A percentile compares a stretch with the other conserved stretches of the same genome.
phyloP scores from a whole-genome alignment of 306 rosid genomes.

The Citrullus colocynthis region DNA sequence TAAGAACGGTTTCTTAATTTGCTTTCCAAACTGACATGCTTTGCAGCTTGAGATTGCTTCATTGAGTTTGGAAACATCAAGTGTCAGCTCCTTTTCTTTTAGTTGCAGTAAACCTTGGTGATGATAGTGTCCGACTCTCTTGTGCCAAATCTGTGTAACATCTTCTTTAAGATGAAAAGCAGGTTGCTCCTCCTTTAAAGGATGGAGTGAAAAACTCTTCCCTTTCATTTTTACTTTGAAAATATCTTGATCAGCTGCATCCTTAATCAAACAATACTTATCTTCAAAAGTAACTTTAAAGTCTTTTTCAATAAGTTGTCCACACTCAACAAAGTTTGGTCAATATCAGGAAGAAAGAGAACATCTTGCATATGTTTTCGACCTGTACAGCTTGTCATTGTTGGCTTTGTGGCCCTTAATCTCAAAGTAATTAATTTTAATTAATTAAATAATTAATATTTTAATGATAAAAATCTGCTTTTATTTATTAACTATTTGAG shows the following conservation, averaged over 20 bases:
- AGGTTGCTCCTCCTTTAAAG: neutral
- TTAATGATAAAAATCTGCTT: no score
- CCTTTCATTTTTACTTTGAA: neutral
- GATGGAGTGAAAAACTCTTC: neutral
- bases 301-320: neutral
- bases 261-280: no score
- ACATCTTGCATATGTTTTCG: neutral
- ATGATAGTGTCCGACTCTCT: neutral
- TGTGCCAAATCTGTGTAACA: neutral
- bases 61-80: neutral
- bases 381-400: neutral
- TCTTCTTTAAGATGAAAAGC: neutral
- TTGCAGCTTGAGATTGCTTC: neutral
- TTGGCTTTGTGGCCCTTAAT: no score
- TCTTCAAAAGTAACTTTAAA: neutral
- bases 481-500: no score
- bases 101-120: neutral
- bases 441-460: no score
- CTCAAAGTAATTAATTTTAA: no score
- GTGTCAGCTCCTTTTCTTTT: neutral
- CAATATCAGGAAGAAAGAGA: neutral
- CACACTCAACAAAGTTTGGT: neutral
- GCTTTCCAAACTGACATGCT: neutral
- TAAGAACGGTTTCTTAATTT: neutral
- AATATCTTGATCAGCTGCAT: neutral